A percentile compares a stretch with the other conserved stretches of the same genome.
phyloP scores from a whole-genome alignment of 2,329 filamentous ascomycete genomes.

The Cercospora berteroae region DNA sequence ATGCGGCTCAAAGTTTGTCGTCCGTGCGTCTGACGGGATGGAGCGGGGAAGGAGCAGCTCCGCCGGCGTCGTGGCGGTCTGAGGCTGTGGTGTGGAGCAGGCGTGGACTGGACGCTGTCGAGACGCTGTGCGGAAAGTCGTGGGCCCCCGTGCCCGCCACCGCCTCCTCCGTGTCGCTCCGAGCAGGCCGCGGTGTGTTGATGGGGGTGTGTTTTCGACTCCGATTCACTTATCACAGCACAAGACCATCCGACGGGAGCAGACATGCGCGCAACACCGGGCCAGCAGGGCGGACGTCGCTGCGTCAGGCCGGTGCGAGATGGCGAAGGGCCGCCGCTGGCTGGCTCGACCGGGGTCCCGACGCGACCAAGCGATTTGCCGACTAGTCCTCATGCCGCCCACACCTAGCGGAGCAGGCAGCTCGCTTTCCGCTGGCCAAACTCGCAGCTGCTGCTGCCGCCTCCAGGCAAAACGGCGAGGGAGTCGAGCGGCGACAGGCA shows the following conservation, averaged over 20 bases:
- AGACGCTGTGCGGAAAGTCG: neutral
- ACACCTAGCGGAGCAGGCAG: neutral
- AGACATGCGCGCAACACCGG: neutral
- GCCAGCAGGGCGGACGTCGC: neutral
- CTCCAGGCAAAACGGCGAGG: neutral
- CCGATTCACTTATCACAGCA: neutral
- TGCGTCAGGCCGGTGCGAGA: neutral
- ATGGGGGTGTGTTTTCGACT: neutral
- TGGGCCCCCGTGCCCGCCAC: neutral
- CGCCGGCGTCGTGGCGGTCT: neutral
- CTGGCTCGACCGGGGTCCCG: neutral
- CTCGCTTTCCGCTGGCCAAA: neutral
- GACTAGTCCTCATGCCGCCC: neutral
- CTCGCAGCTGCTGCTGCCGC: neutral
- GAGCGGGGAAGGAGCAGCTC: neutral
- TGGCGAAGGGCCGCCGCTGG: neutral
- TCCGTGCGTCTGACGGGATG: constrained; percentile 2
- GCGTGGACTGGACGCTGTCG: neutral
- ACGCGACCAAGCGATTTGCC: neutral
- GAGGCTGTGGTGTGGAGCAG: constrained; percentile 3
- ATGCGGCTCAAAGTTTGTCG: constrained; percentile 7
- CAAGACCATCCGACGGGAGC: neutral
- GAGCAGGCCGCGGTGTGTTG: neutral
- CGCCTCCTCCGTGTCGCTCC: neutral
- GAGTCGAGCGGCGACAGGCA: neutral